Evolutionary conservation across 176 grass and related monocot genomes (phyloP).

Genomic region (Oryza glaberrima): DNA sequence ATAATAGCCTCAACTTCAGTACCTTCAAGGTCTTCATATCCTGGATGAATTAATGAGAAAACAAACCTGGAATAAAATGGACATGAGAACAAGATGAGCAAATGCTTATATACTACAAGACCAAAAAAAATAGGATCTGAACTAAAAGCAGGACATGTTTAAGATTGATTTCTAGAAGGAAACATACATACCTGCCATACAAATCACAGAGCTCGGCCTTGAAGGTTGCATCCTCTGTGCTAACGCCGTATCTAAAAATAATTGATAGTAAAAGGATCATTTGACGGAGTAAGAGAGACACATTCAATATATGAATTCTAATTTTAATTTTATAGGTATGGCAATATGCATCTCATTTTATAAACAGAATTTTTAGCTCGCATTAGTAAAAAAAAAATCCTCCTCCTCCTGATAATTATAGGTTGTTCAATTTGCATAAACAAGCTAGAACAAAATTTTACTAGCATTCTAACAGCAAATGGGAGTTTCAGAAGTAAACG

Average conservation of each 20-base stretch:
- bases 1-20: constrained; percentile 78
- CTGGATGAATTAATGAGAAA: constrained; percentile 82
- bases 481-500: too few relatives aligned
- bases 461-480: background rate
- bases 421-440: background rate
- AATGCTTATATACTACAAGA: background rate
- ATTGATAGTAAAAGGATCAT: constrained; percentile 26
- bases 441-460: background rate
- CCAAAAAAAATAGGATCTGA: too few relatives aligned
- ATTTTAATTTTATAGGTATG: background rate
- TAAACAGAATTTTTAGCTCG: background rate
- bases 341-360: background rate
- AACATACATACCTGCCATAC: constrained; percentile 57
- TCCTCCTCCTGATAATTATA: background rate
- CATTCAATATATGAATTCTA: background rate
- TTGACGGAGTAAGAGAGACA: background rate
- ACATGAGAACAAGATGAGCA: constrained; percentile 38
- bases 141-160: background rate
- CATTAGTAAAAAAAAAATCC: background rate
- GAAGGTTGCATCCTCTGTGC: constrained; percentile 79
- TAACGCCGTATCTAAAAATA: constrained; percentile 77
- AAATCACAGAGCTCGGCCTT: constrained; percentile 88
- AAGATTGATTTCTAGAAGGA: constrained; percentile 1
- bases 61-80: constrained; percentile 72
- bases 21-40: constrained; percentile 79